Evolutionary conservation across 768 basidiomycete species (phyloP), one percentile per base, ranked within the genome.

Genomic region (Boletus insuetus): DNA sequence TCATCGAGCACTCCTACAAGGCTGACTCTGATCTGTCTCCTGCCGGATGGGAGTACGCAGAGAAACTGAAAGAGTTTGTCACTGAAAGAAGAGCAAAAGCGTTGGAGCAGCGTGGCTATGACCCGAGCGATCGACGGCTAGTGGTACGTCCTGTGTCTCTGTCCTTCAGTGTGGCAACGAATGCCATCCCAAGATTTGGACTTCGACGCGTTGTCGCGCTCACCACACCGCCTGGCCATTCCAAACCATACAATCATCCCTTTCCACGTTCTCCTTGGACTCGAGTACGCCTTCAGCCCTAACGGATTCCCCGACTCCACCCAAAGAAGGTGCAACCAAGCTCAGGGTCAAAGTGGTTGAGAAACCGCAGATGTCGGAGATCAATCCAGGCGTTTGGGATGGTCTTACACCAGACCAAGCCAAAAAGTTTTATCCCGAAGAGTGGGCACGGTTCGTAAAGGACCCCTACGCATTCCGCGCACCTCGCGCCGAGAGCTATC

Each of bases 171-270:
- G 50, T 16, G 29, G 22, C 41, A 46, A 38, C 13, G 14, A 50
- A 50, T 35, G 49, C 9, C 39, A 11, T 65, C 10, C 14, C 43
- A 38, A 97, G 95, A 90, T 99, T 39, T 99, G 97, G 97, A 97
- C 97, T 0, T 98, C 94, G 1, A 90, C 97, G 0, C 85, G 97
- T 14, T 80, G 94, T 46, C 80, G 97, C 48, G 91, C 96, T 6
- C 87, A 96, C 66, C 94, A 98, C 67, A 96, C 94, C 4, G 94
- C 95, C 2, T 96, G 94, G 91, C 97, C 97, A 1, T 98, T 98
- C 71, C 74, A 87, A 48, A 73, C 77, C 2, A 68, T 74, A 11
- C 53, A 49, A 22, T 40, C 60, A 4, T 41, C 68, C 1, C 49
- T 51, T n/a, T 60, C 61, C 22, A n/a, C 59, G 7, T 12, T 53